Evolutionary conservation across 2,329 filamentous ascomycete genomes (phyloP), one percentile per base, ranked within the genome.

Genomic region (Geoglossum cookeanum): DNA sequence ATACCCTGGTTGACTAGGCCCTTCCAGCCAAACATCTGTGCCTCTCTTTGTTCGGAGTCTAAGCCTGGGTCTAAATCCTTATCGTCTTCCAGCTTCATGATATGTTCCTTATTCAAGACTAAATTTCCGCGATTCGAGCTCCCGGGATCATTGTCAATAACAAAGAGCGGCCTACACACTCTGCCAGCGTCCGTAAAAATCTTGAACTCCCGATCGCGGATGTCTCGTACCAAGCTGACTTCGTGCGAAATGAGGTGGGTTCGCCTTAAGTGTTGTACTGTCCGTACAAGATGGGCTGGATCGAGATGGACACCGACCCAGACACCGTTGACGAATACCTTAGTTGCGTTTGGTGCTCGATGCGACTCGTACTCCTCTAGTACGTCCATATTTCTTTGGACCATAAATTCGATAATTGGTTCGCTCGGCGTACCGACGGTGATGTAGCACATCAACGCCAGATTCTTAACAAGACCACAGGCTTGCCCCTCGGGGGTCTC

Each of bases 401-500:
- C 87, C 87, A 98, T 92, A 73, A 94, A 98, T 64, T 95, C 87
- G 44, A 91, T 81, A 64, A 97, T 85, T 1, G 91, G 90, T 58
- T 91, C 85, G 17, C 87, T 87, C 15, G 90, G 88, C 33, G 89
- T 94, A 65, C 91, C 91, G 55, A 97, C 90, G 65, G 89, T 96
- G 66, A 98, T 90, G 65, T 94, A 96, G 68, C 92, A 97, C 91
- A 98, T 97, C 56, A 98, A 77, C 4, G 92, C 90, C 68, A 98
- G 68, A 66, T 98, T 98, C 77, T 98, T 98, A 70, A 98, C 92
- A 62, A 98, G 75, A 72, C 92, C 92, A 74, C 92, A 98, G 71
- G 92, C 92, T 70, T 98, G 92, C 61, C 92, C 92, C 78, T 98
- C 92, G 29, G 92, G 92, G 15, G 92, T 98, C 69, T 98, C 92